phyloP scores from a whole-genome alignment of 768 basidiomycete genomes.

The Boletus vermiculosoides region DNA sequence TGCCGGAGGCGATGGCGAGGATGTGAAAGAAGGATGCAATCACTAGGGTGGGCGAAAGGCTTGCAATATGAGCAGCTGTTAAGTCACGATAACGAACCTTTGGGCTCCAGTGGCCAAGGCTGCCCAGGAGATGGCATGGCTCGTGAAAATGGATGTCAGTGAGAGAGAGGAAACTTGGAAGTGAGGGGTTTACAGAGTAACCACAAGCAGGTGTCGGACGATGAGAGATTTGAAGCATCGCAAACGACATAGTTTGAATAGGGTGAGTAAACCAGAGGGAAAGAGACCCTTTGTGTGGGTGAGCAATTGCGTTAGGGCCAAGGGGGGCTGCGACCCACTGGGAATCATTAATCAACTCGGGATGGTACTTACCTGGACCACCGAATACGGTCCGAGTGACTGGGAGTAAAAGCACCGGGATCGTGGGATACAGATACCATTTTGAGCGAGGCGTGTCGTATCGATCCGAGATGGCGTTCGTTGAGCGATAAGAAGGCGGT shows the following conservation, averaged over 20 bases:
- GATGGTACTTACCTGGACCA: too few relatives aligned
- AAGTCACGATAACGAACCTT: slow-evolving; percentile 8
- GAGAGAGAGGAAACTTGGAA: background rate
- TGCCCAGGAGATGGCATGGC: slow-evolving; percentile 19
- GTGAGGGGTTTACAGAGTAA: background rate
- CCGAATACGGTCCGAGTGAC: too few relatives aligned
- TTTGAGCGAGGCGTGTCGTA: slow-evolving; percentile 10
- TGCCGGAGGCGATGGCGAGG: slow-evolving; percentile 11
- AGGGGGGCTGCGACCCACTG: too few relatives aligned
- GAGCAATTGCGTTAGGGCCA: too few relatives aligned
- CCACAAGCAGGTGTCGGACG: background rate
- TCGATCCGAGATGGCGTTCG: slow-evolving; percentile 26
- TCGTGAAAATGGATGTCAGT: background rate
- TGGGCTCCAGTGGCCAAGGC: slow-evolving; percentile 10
- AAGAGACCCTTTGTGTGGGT: too few relatives aligned
- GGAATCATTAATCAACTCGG: too few relatives aligned
- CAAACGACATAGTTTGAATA: background rate
- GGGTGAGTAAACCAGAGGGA: background rate
- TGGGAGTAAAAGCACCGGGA: too few relatives aligned
- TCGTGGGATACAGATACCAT: slow-evolving; percentile 3
- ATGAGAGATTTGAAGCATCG: background rate
- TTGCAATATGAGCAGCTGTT: background rate
- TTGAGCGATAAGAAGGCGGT: slow-evolving; percentile 23
- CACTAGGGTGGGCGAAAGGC: background rate
- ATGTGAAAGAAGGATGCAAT: slow-evolving; percentile 6